Conservation (phyloP, 192 early-diverging fungal species). For the Backusella tarrabulga region DNA sequence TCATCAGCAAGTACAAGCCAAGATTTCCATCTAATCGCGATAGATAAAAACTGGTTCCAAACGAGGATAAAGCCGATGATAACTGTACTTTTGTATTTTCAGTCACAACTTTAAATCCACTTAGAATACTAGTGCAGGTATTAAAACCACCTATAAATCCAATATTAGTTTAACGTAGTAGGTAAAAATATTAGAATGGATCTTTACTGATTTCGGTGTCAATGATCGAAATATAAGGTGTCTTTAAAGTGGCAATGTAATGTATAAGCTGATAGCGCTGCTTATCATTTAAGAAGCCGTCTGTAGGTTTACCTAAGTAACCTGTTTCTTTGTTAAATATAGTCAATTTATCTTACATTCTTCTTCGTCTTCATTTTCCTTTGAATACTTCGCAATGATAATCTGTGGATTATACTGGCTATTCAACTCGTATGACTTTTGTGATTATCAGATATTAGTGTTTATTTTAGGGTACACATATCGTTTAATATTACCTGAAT, state of each 20-base stretch:
- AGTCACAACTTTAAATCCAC: background rate
- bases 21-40: background rate
- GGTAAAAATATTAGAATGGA: background rate
- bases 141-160: background rate
- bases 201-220: constrained; percentile 44
- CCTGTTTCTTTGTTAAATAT: background rate
- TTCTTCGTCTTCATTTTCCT: background rate
- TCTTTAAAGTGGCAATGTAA: constrained; percentile 78
- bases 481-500: background rate
- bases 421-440: background rate
- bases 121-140: background rate
- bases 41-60: background rate
- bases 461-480: background rate
- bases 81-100: background rate
- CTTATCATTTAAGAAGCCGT: background rate
- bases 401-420: background rate
- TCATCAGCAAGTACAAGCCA: background rate
- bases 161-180: background rate
- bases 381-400: background rate
- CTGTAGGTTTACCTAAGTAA: background rate
- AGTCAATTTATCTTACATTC: background rate
- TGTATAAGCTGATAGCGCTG: constrained; percentile 79
- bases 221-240: constrained; percentile 84
- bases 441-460: background rate
- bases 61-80: background rate